Conservation (phyloP, 148 eudicot species). For the Amaranthus hypochondriacus region DNA sequence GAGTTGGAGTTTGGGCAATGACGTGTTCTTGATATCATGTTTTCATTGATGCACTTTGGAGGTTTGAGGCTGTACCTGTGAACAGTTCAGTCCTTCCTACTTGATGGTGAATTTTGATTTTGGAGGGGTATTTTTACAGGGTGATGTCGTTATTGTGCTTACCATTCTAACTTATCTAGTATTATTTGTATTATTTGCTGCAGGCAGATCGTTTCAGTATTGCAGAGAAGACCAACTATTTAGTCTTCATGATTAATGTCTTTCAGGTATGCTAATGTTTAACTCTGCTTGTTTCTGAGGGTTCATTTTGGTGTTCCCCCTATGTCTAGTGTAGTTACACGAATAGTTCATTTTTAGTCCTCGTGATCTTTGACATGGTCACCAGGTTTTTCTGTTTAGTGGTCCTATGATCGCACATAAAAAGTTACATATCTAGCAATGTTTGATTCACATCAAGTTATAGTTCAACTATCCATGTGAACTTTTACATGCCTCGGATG, state of each 20-base stretch:
- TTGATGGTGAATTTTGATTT: not conserved
- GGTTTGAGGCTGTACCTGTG: not conserved
- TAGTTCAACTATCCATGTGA: too few relatives aligned
- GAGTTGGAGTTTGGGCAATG: not conserved
- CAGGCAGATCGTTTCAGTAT: slow-evolving; percentile 76
- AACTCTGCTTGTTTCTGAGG: not conserved
- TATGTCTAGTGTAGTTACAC: not conserved
- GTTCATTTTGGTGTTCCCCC: not conserved
- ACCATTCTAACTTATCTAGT: not conserved
- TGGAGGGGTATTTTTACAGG: not conserved
- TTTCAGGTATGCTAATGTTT: slow-evolving; percentile 59
- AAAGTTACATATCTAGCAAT: not conserved
- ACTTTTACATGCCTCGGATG: too few relatives aligned
- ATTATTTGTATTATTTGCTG: slow-evolving; percentile 8
- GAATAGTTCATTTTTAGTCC: not conserved
- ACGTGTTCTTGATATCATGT: not conserved
- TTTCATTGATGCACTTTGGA: not conserved
- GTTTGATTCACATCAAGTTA: not conserved
- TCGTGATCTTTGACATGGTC: not conserved
- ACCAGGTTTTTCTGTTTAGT: not conserved
- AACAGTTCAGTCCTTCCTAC: not conserved
- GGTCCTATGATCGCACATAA: too few relatives aligned
- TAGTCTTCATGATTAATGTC: slow-evolving; percentile 95
- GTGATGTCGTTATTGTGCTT: not conserved
- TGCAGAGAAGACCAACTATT: slow-evolving; percentile 90